Evolutionary conservation across 495 filamentous ascomycete genomes (phyloP).

Genomic region (Xylaria sp.): DNA sequence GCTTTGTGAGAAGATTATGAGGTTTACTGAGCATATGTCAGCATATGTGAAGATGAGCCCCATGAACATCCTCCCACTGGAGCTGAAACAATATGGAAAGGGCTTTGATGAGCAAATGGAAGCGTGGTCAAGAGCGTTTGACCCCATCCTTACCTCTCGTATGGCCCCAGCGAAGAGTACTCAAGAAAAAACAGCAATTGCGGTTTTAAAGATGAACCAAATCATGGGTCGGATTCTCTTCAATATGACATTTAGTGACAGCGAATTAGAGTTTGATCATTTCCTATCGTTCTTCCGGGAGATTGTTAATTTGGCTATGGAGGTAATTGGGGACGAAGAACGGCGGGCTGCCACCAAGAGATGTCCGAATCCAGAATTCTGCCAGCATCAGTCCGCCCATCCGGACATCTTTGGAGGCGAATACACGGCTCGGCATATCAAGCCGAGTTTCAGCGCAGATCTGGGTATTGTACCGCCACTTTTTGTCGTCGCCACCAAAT

Average conservation of each 20-base stretch:
- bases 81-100: slow-evolving; percentile 51
- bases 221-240: slow-evolving; percentile 60
- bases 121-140: slow-evolving; percentile 59
- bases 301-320: slow-evolving; percentile 53
- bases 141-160: slow-evolving; percentile 55
- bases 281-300: slow-evolving; percentile 48
- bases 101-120: slow-evolving; percentile 53
- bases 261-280: slow-evolving; percentile 55
- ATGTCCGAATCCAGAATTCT: slow-evolving; percentile 51
- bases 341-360: slow-evolving; percentile 51
- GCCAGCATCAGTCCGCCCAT: slow-evolving; percentile 48
- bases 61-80: slow-evolving; percentile 57
- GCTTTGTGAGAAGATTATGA: slow-evolving; percentile 58
- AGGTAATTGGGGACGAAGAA: slow-evolving; percentile 59
- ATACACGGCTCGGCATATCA: slow-evolving; percentile 55
- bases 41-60: slow-evolving; percentile 48
- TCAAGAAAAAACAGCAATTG: slow-evolving; percentile 61
- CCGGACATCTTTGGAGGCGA: slow-evolving; percentile 50
- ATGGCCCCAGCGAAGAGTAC: slow-evolving; percentile 55
- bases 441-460: slow-evolving; percentile 61
- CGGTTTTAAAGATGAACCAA: slow-evolving; percentile 62
- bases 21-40: slow-evolving; percentile 61
- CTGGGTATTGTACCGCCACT: slow-evolving; percentile 62
- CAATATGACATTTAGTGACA: slow-evolving; percentile 59
- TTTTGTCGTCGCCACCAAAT: slow-evolving; percentile 64